Base-by-base conservation (phyloP, 371 early-diverging fungal genomes). In the Mortierella sp. region DNA sequence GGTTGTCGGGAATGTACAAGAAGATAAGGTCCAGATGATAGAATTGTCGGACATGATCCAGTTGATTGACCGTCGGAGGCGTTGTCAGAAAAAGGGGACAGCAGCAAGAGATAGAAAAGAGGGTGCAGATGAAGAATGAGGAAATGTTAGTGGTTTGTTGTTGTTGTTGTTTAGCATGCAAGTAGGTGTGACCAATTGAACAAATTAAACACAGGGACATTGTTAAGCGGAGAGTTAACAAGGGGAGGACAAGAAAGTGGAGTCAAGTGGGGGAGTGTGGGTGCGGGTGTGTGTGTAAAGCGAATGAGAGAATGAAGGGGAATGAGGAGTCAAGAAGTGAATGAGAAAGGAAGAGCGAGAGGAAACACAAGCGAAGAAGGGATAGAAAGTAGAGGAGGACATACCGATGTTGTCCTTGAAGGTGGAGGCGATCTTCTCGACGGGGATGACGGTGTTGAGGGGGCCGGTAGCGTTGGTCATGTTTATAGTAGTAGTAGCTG, bases 371-470 rank as follows among this genome's bases (percentile, higher is more conserved):
- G 11, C 50, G 70, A 26, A 47, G 14, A 4, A n/a, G 9, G 2
- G n/a, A 19, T n/a, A n/a, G n/a, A 38, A 16, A 24, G 48, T 14
- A 34, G 38, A 52, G 28, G 34, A 52, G 52, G 73, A 48, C 82
- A 28, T 86, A 86, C 87, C 87, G 87, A 86, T 82, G 54, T 77
- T 68, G 75, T 82, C 72, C 83, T 86, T 86, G 80, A 86, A 86
- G 76, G 87, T 80, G 48, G 80, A 82, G 52, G 58, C 52, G 54
- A 86, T 80, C 74, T 82, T 65, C 31, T 82, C 80, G 34, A 70
- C 71, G 24, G 80, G 74, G 68, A 86, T 54, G 65, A 44, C 57
- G 55, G 77, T 71, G 80, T 77, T 72, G 52, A 68, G 44, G 52
- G 84, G 80, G 34, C 68, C 82, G 42, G 79, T 21, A 34, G 68